Evolutionary conservation across 495 filamentous ascomycete genomes (phyloP).

Genomic region (Xylaria palmicola): DNA sequence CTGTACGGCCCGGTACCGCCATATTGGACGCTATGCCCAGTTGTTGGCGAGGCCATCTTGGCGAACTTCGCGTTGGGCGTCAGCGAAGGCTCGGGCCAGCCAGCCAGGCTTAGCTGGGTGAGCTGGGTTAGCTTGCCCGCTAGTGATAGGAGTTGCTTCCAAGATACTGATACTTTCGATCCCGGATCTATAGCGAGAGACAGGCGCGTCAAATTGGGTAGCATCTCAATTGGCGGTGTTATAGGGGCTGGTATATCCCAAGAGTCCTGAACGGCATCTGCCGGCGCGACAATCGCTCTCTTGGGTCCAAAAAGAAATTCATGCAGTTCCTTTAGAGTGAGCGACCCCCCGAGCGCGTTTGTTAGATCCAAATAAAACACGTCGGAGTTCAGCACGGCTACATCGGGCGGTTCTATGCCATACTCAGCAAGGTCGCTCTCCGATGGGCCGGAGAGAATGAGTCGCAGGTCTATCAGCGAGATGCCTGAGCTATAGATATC

Average conservation of each 20-base stretch:
- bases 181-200: slow-evolving; percentile 50
- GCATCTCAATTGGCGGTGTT: slow-evolving; percentile 33
- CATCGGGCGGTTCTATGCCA: slow-evolving; percentile 23
- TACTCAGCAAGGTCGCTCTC: slow-evolving; percentile 26
- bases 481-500: slow-evolving; percentile 48
- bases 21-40: slow-evolving; percentile 48
- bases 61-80: slow-evolving; percentile 61
- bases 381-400: slow-evolving; percentile 46
- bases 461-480: slow-evolving; percentile 40
- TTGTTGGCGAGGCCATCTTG: slow-evolving; percentile 42
- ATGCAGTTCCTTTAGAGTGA: slow-evolving; percentile 59
- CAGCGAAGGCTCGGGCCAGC: slow-evolving; percentile 74
- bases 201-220: slow-evolving; percentile 54
- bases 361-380: slow-evolving; percentile 64
- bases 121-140: slow-evolving; percentile 59
- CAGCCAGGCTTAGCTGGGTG: slow-evolving; percentile 75
- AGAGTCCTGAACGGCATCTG: slow-evolving; percentile 36
- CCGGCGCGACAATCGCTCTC: slow-evolving; percentile 18
- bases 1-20: slow-evolving; percentile 67
- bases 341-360: slow-evolving; percentile 55
- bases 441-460: slow-evolving; percentile 35
- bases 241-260: slow-evolving; percentile 38
- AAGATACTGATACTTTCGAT: slow-evolving; percentile 47
- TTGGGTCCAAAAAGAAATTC: slow-evolving; percentile 47
- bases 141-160: slow-evolving; percentile 66